These are phyloP conservation scores for Aegilops umbellulata DNA, from an alignment of 176 grass and related monocot species.

Conservation along the genomic window DNA sequence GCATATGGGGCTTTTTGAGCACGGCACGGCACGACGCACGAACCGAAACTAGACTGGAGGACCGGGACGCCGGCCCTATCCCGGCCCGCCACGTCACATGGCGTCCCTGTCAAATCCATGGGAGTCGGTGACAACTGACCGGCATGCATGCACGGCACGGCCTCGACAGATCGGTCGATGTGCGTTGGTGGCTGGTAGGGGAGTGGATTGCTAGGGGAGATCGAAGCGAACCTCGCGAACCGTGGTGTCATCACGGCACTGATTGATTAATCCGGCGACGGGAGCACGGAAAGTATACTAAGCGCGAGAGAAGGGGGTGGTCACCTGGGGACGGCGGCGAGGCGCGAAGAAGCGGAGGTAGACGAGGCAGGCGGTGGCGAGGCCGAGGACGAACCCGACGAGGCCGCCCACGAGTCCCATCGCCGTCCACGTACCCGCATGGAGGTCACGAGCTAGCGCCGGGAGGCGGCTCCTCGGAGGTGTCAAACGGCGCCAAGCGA, in stretches of 20 bases:
- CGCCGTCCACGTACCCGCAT: slow-evolving; percentile 3
- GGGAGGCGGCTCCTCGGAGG: not conserved
- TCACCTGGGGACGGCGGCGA: slow-evolving; percentile 33
- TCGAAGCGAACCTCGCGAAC: too few relatives aligned
- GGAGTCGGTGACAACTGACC: not conserved
- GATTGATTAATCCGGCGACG: too few relatives aligned
- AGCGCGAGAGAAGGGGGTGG: too few relatives aligned
- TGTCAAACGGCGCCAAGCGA: not conserved
- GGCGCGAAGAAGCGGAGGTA: slow-evolving; percentile 36
- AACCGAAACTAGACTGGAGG: not conserved
- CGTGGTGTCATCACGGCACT: too few relatives aligned
- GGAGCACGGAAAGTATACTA: too few relatives aligned
- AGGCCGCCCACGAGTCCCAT: slow-evolving; percentile 43
- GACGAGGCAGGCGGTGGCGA: slow-evolving; percentile 39
- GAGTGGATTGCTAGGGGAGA: not conserved
- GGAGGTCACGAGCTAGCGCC: not conserved
- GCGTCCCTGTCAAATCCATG: not conserved
- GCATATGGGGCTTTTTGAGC: not conserved
- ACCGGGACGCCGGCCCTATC: not conserved
- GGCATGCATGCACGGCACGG: too few relatives aligned
- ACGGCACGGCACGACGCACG: not conserved
- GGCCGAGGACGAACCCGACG: slow-evolving; percentile 43
- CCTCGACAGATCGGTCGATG: too few relatives aligned
- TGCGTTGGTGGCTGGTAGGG: too few relatives aligned
- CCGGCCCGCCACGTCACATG: not conserved